A percentile compares a stretch with the other conserved stretches of the same genome.
Conservation (phyloP, 495 filamentous ascomycete species). For the Penicillium argentinense region DNA sequence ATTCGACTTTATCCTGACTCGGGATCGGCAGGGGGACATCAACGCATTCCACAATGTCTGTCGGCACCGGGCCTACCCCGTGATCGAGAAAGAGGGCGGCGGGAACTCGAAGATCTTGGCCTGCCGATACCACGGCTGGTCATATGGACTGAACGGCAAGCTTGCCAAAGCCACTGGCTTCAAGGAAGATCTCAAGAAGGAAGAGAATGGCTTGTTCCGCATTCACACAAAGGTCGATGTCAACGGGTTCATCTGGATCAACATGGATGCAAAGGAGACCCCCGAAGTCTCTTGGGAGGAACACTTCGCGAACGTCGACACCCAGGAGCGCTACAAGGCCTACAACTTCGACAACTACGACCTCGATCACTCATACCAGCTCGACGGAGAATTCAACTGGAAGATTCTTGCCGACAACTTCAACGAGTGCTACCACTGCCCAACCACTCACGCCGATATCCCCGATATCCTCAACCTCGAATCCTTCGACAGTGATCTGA, state of each 20-base stretch:
- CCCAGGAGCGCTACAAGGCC: constrained; percentile 41
- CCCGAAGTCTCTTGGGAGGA: constrained; percentile 49
- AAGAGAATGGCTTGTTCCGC: constrained; percentile 40
- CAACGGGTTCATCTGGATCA: constrained; percentile 54
- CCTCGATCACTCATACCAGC: constrained; percentile 55
- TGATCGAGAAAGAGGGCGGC: constrained; percentile 42
- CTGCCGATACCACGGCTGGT: constrained; percentile 55
- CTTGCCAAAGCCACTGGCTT: constrained; percentile 57
- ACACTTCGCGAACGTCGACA: constrained; percentile 44
- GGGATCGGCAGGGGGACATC: constrained; percentile 45
- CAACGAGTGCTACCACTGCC: constrained; percentile 65
- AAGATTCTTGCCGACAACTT: constrained; percentile 64
- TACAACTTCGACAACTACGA: constrained; percentile 62
- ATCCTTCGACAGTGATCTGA: constrained; percentile 42
- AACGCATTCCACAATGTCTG: constrained; percentile 59
- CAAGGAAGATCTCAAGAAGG: constrained; percentile 52
- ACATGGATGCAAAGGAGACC: constrained; percentile 41
- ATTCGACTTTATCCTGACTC: constrained; percentile 47
- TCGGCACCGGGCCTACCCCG: constrained; percentile 54
- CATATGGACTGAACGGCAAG: constrained; percentile 50
- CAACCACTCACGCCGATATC: constrained; percentile 50
- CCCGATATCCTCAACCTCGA: constrained; percentile 44
- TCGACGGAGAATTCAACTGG: constrained; percentile 53
- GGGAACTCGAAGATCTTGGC: constrained; percentile 50
- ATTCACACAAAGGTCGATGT: constrained; percentile 51